Evolutionary conservation across 2,329 filamentous ascomycete genomes (phyloP), one percentile per base, ranked within the genome.

Genomic region (Huntiella omanensis): DNA sequence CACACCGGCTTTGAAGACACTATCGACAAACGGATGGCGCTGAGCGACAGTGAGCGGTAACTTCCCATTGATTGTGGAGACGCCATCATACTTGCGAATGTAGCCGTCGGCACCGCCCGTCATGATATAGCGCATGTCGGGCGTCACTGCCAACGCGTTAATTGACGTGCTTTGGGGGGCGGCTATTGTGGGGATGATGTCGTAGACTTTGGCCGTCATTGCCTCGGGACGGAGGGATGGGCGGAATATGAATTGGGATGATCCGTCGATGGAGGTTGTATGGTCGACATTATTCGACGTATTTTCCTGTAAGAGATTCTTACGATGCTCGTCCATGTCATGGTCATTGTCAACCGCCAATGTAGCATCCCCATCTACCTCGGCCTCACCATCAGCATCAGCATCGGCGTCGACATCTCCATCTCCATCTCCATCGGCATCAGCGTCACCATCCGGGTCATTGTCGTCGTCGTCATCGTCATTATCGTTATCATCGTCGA

Each of bases 101-200:
- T 94, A 98, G 41, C 91, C 88, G 62, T 98, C 91, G 0, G 83
- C 80, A 1, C 91, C 91, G 34, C 91, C 91, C 8, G 80, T 94
- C 59, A 96, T 87, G 60, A 93, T 88, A 73, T 86, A 96, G 47
- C 86, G 75, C 69, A 95, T 80, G 60, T 98, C 91, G 2, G 86
- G 87, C 0, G 91, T 98, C 32, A 91, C 80, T 17, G 86, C 78
- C 49, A 98, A 74, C 7, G 86, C 80, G 58, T 98, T 98, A 62
- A 98, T 84, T 45, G 86, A 95, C 3, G 91, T 98, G 51, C 85
- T 83, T 60, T 95, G 87, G 1, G 91, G 91, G 3, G 91, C 91
- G 2, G 91, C 91, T 64, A 96, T 96, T 16, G 91, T 96, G 1
- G 91, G 91, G 1, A 94, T 81, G 50, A 98, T 94, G 59, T 98